Evolutionary conservation across 2,329 filamentous ascomycete species (phyloP), one percentile per base, ranked within the genome.

Genomic region (Dichotomopilus funicola): DNA sequence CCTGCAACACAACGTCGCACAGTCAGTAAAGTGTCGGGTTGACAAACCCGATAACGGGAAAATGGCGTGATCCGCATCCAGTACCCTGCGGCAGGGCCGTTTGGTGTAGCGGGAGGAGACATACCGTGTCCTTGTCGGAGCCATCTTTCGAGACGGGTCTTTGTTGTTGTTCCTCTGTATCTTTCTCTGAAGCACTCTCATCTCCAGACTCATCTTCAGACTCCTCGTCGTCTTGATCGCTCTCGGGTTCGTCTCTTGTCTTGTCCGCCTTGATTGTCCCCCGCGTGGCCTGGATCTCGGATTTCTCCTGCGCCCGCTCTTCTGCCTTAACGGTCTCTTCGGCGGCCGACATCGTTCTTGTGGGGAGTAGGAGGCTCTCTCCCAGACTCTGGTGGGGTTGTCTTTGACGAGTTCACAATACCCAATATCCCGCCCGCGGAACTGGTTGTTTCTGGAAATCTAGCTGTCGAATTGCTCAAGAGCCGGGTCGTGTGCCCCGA

Each of bases 71-170:
- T 27, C 19, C 19, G 19, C 19, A 27, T 27, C 19, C 19, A 27
- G 19, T 27, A 27, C 3, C 19, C 19, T 27, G 33, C 5, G n/a
- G 27, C 19, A 34, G 12, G 45, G n/a, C n/a, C 12, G 12, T 35
- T n/a, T 9, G 9, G 48, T 35, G 43, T n/a, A 37, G n/a, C 37
- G 44, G 19, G 6, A 65, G 19, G 36, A 35, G 35, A 7, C 71
- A 57, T 71, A 73, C 72, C 59, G 66, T 71, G 61, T 73, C 71
- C 65, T 68, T 71, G 60, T 73, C 72, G 49, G 71, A 73, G 59
- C 63, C 59, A 42, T 65, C 59, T 53, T 64, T 64, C 51, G 68
- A 71, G 43, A 63, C 61, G 45, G 61, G 63, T 38, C 57, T 62
- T 55, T 61, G 51, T 36, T 56, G 36, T 13, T 56, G 36, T 13